Evolutionary conservation across 768 basidiomycete species (phyloP).

Genomic region (Imleria badia): DNA sequence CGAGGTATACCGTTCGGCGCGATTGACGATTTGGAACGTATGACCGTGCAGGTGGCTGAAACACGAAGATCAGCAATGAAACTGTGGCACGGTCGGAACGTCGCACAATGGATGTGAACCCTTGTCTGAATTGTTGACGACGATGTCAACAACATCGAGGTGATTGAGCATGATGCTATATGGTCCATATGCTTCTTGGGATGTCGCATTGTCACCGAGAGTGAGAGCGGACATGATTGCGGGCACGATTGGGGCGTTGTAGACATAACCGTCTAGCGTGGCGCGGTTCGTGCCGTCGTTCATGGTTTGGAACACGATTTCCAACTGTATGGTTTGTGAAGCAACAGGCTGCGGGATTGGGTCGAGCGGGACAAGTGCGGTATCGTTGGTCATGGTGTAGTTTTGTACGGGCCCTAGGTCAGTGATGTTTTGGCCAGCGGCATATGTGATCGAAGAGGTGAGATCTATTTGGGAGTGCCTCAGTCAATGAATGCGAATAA

Average conservation of each 20-base stretch:
- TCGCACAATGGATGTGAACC: conserved; percentile 85
- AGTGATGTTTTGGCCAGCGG: conserved; percentile 47
- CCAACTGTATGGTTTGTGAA: conserved; percentile 64
- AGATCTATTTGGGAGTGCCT: conserved; percentile 48
- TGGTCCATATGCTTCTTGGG: conserved; percentile 73
- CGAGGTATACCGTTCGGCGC: conserved; percentile 67
- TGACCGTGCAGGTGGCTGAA: conserved; percentile 89
- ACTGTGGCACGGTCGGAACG: not conserved
- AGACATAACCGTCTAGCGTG: conserved; percentile 71
- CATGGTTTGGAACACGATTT: conserved; percentile 82
- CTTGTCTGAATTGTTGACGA: conserved; percentile 67
- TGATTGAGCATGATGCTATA: conserved; percentile 74
- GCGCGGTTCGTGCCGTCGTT: conserved; percentile 81
- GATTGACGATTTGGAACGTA: conserved; percentile 77
- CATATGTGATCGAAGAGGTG: conserved; percentile 84
- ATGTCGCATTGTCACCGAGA: conserved; percentile 71
- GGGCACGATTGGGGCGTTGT: conserved; percentile 70
- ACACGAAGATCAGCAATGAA: not conserved
- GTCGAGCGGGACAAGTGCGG: conserved; percentile 61
- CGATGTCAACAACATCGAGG: conserved; percentile 73
- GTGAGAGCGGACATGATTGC: conserved; percentile 73
- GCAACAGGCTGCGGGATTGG: conserved; percentile 47
- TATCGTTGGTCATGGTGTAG: conserved; percentile 68
- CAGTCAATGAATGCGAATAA: not conserved
- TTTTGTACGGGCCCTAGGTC: conserved; percentile 52